Evolutionary conservation across 2,329 filamentous ascomycete species (phyloP), one percentile per base, ranked within the genome.

Genomic region (Colletotrichum coccodes): DNA sequence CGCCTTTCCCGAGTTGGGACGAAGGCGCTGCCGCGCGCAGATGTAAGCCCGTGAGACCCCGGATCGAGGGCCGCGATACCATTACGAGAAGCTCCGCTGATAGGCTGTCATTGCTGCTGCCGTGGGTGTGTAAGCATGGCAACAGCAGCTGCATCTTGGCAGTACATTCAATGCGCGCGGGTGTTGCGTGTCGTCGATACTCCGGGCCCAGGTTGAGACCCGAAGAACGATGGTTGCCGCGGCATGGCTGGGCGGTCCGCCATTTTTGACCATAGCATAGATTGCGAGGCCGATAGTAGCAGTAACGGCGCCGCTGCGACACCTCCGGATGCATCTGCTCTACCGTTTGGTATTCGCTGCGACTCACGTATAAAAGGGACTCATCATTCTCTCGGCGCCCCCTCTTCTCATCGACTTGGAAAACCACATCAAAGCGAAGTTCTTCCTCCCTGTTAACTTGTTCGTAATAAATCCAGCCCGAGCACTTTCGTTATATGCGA

Each of bases 1-100:
- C 53, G 60, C 36, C 65, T 53, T 64, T 40, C 60, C 59, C 12
- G 6, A 60, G 6, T 21, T 49, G n/a, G 30, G 23, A 49, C 16
- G 26, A n/a, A 26, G 16, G 23, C n/a, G 18, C 26, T 34, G 23
- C 42, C 23, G 21, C 34, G 34, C 42, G 34, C 44, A 36, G 50
- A n/a, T 50, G 36, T 26, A 11, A 47, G 53, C n/a, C n/a, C 7
- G 28, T 46, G n/a, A 60, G 57, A n/a, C 57, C n/a, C 23, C 14
- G 28, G 3, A 21, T 47, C 8, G 16, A 30, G 6, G 3, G 9
- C 3, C 14, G 3, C 16, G 4, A 4, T 2, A 6, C 6, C 2
- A 8, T 0, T 12, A 21, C 53, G 21, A 21, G 16, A 6, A n/a
- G 11, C 7, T 6, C 11, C 21, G 6, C 6, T 42, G 21, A 56